Base-by-base conservation (phyloP, 2,329 filamentous ascomycete genomes). In the Cylindrodendrum hubeiense region DNA sequence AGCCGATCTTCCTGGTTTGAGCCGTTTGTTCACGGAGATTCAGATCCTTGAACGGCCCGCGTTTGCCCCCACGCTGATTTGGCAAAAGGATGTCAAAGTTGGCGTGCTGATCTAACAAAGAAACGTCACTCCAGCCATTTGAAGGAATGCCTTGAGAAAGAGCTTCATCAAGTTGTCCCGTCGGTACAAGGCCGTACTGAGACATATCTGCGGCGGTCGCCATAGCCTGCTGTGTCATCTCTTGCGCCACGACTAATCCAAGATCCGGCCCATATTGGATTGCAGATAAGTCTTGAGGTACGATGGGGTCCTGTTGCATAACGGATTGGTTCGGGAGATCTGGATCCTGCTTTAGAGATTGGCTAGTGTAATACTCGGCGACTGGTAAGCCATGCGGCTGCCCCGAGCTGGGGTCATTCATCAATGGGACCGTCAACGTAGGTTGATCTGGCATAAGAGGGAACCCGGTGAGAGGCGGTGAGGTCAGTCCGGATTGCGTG, bases 11-110 rank as follows among this genome's bases (percentile, higher is more conserved):
- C 63, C 88, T 82, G 2, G 87, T 89, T 60, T 84, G 80, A 0
- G 88, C 88, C 1, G 87, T 90, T 67, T 84, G 80, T 65, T 86
- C 81, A 24, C 87, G 83, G 30, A 84, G 79, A 10, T 77, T 78
- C n/a, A 81, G 79, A 55, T 86, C 84, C 63, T 83, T 86, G 76
- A 89, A 90, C 3, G 86, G 87, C 0, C 86, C 86, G 12, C 87
- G 75, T 65, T 80, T 81, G 12, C 79, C 79, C 41, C 73, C 74
- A 43, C 78, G 71, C 59, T 78, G 76, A 34, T 75, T 76, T 15
- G 76, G 71, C 41, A 75, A 55, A 5, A 76, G 53, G 33, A 76
- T 73, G 58, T 79, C 74, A 65, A 73, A 74, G 50, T 68, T 73
- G 6, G 75, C 62, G 30, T 74, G 69, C 33, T 75, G 76, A 9